These are phyloP conservation scores for Daucus carota DNA, from an alignment of 129 eudicot species.

Conservation along the genomic window DNA sequence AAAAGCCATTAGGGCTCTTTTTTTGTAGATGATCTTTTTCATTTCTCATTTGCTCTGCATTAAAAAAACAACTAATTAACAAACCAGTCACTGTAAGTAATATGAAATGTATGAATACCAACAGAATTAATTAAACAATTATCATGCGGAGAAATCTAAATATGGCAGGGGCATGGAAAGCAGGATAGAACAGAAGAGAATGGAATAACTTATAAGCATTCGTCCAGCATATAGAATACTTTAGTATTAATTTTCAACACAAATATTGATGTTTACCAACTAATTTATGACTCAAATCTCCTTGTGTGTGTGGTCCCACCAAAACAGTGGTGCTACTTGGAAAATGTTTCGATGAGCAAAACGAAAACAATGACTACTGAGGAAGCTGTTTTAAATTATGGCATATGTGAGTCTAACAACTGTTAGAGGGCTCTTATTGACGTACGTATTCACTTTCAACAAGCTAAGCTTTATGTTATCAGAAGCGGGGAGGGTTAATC, in stretches of 20 bases:
- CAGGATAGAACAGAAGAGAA: too few relatives aligned
- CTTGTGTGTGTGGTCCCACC: neutral
- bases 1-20: slow-evolving; percentile 57
- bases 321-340: neutral
- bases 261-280: neutral
- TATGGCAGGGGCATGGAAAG: neutral
- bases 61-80: slow-evolving; percentile 7
- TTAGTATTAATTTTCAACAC: neutral
- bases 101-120: neutral
- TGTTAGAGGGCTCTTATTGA: too few relatives aligned
- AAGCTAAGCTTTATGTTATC: too few relatives aligned
- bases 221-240: neutral
- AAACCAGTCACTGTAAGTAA: neutral
- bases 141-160: neutral
- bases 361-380: too few relatives aligned
- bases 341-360: too few relatives aligned
- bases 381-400: too few relatives aligned
- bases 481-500: neutral
- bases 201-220: neutral
- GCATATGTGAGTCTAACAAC: too few relatives aligned
- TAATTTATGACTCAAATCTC: neutral
- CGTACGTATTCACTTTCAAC: too few relatives aligned
- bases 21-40: slow-evolving; percentile 28
- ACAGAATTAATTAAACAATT: neutral
- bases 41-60: slow-evolving; percentile 52